A percentile compares a stretch with the other conserved stretches of the same genome.
Conservation (phyloP, 768 basidiomycete species). For the Termitomyces sp. region DNA sequence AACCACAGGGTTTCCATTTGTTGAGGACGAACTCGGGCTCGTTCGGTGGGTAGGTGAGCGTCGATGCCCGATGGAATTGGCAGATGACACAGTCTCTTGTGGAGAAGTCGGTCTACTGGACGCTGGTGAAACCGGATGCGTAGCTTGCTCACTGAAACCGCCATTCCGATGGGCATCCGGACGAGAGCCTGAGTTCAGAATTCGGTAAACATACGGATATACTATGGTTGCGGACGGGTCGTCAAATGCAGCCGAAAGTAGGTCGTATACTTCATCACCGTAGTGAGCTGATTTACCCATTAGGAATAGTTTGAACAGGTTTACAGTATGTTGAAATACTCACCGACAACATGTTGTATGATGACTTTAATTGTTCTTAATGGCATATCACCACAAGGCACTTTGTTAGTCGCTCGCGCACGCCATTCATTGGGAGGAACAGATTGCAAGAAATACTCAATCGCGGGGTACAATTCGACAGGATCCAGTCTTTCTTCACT, state of each 20-base stretch:
- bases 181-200: constrained; percentile 65
- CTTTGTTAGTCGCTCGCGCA: constrained; percentile 80
- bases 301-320: neutral
- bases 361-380: constrained; percentile 97
- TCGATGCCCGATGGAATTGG: constrained; percentile 42
- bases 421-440: constrained; percentile 97
- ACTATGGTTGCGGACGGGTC: constrained; percentile 97
- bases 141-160: constrained; percentile 27
- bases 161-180: constrained; percentile 34
- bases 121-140: constrained; percentile 48
- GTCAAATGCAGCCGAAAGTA: constrained; percentile 86
- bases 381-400: constrained; percentile 98
- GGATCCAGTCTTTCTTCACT: constrained; percentile 76
- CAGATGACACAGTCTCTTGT: constrained; percentile 48
- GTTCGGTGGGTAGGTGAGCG: constrained; percentile 60
- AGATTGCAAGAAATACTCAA: constrained; percentile 91
- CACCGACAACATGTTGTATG: constrained; percentile 94
- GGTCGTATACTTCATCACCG: constrained; percentile 86
- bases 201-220: constrained; percentile 91
- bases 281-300: constrained; percentile 53
- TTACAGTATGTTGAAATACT: constrained; percentile 27
- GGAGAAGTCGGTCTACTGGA: constrained; percentile 72
- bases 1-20: constrained; percentile 45
- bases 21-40: constrained; percentile 64
- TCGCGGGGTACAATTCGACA: constrained; percentile 82